A percentile compares a stretch with the other conserved stretches of the same genome.
phyloP scores from a whole-genome alignment of 257 asterid genomes.

The Leptodermis oblonga region DNA sequence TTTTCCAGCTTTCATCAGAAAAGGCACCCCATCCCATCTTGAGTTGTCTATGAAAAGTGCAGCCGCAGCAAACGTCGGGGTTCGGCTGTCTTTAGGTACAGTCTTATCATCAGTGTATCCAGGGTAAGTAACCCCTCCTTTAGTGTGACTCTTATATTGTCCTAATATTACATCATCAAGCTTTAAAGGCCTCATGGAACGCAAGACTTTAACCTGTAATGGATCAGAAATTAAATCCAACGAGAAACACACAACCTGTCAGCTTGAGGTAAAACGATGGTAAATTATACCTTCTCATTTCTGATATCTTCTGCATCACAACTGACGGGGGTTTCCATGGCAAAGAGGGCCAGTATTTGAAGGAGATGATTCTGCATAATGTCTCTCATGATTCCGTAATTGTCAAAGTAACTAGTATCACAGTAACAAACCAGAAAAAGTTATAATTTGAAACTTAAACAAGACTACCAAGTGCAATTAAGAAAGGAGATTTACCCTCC shows the following conservation, averaged over 20 bases:
- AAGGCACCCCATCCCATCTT: conserved; percentile 99
- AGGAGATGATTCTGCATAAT: conserved; percentile 98
- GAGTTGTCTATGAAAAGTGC: conserved; percentile 89
- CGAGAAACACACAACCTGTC: not conserved
- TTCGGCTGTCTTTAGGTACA: conserved; percentile 77
- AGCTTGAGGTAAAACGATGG: conserved; percentile 5
- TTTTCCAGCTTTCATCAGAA: conserved; percentile 97
- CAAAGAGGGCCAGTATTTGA: conserved; percentile 93
- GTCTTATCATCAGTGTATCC: conserved; percentile 94
- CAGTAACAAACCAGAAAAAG: conserved; percentile 15
- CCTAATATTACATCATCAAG: conserved; percentile 72
- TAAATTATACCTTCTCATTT: conserved; percentile 71
- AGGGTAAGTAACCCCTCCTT: conserved; percentile 61
- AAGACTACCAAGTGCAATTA: conserved; percentile 8
- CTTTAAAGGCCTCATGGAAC: conserved; percentile 74
- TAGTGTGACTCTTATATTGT: conserved; percentile 78
- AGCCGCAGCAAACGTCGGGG: conserved; percentile 98
- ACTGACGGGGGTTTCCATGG: conserved; percentile 99
- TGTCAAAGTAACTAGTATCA: conserved; percentile 74
- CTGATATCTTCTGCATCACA: conserved; percentile 98
- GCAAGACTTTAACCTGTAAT: conserved; percentile 85
- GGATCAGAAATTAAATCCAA: conserved; percentile 15
- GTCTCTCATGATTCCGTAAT: conserved; percentile 90
- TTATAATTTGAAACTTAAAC: not conserved
- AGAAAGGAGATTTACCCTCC: conserved; percentile 71